Conservation (phyloP, 1,284 basidiomycete genomes). For the Lignosus rhinocerotis region DNA sequence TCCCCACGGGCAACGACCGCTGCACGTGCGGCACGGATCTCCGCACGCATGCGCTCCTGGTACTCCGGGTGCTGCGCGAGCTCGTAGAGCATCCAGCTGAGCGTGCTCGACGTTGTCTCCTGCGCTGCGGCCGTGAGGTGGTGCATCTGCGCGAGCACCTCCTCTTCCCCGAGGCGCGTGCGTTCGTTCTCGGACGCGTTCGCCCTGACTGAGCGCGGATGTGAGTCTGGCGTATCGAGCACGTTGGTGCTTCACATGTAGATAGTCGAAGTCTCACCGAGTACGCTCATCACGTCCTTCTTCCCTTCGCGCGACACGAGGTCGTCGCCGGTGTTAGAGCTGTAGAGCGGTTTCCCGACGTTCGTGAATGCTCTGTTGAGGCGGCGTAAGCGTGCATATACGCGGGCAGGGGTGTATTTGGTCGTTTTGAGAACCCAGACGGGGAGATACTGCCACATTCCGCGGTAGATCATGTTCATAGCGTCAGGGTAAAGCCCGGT, state of each 20-base stretch:
- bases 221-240: no score
- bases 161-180: constrained; percentile 46
- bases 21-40: constrained; percentile 28
- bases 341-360: background rate
- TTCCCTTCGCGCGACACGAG: background rate
- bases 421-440: constrained; percentile 22
- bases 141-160: constrained; percentile 50
- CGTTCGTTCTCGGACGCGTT: constrained; percentile 47
- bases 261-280: constrained; percentile 31
- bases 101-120: constrained; percentile 26
- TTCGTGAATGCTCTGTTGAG: constrained; percentile 23
- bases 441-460: constrained; percentile 31
- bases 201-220: constrained; percentile 18
- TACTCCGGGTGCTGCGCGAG: constrained; percentile 31
- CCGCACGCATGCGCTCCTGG: constrained; percentile 29
- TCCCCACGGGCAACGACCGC: constrained; percentile 26
- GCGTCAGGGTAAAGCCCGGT: background rate
- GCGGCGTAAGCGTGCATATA: constrained; percentile 28
- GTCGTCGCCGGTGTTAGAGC: background rate
- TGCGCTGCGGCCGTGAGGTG: constrained; percentile 34
- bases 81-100: constrained; percentile 34
- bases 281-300: constrained; percentile 42
- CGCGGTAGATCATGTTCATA: constrained; percentile 21
- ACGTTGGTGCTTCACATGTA: no score
- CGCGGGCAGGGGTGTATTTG: constrained; percentile 29